Percentiles rank a stretch among this genome's conserved stretches.
phyloP scores from a whole-genome alignment of 2,329 filamentous ascomycete species.

The Aaosphaeria arxii region DNA sequence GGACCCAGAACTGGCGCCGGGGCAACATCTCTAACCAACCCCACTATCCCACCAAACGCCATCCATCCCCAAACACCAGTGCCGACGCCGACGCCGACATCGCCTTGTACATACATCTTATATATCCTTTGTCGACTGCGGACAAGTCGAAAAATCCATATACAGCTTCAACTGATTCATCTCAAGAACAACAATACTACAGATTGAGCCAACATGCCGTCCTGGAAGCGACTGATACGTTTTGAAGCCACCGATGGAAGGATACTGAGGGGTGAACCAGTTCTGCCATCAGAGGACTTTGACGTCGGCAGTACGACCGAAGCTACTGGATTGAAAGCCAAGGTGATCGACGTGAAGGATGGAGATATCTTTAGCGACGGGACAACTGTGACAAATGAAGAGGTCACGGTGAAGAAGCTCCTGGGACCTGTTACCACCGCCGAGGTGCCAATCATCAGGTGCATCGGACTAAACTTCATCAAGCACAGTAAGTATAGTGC shows the following conservation, averaged over 20 bases:
- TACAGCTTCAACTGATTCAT: too few relatives aligned
- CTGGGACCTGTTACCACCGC: slow-evolving; percentile 50
- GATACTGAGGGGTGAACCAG: slow-evolving; percentile 52
- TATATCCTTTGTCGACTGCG: too few relatives aligned
- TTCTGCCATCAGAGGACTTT: slow-evolving; percentile 44
- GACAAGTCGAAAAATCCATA: too few relatives aligned
- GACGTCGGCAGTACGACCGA: slow-evolving; percentile 51
- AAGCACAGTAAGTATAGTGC: slow-evolving; percentile 48
- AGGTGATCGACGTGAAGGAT: slow-evolving; percentile 47
- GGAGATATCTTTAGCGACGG: slow-evolving; percentile 49
- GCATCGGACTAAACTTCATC: slow-evolving; percentile 59
- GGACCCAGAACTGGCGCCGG: too few relatives aligned
- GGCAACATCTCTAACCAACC: too few relatives aligned
- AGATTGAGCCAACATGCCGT: slow-evolving; percentile 6
- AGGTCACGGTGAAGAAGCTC: slow-evolving; percentile 53
- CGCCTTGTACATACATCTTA: too few relatives aligned
- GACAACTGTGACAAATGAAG: slow-evolving; percentile 53
- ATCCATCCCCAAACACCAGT: too few relatives aligned
- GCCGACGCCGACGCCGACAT: too few relatives aligned
- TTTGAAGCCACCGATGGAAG: slow-evolving; percentile 53
- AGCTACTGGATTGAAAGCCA: slow-evolving; percentile 50
- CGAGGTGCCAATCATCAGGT: slow-evolving; percentile 57
- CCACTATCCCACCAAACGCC: too few relatives aligned
- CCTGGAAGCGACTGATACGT: slow-evolving; percentile 55
- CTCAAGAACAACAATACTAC: not conserved